These are phyloP conservation scores for Didymella pinodella DNA, from an alignment of 2,329 filamentous ascomycete genomes.

Conservation along the genomic window DNA sequence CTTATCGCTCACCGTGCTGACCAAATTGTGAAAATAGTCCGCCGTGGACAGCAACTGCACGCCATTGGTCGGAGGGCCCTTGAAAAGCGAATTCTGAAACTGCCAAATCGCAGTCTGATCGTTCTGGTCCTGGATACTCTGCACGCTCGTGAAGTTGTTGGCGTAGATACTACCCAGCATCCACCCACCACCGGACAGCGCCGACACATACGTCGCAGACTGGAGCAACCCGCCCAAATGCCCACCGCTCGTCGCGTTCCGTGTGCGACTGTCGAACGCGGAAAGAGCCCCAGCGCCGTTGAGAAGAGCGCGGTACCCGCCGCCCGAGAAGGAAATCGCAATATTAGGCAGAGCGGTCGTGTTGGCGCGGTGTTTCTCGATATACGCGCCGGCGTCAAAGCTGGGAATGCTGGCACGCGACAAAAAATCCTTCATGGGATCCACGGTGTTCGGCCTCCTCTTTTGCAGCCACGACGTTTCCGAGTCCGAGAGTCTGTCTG, in stretches of 20 bases:
- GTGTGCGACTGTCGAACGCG: conserved; percentile 78
- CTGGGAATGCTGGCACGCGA: conserved; percentile 74
- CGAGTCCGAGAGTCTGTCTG: conserved; percentile 67
- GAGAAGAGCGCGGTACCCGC: conserved; percentile 86
- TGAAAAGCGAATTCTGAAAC: conserved; percentile 68
- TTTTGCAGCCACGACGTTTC: conserved; percentile 78
- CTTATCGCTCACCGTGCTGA: conserved; percentile 68
- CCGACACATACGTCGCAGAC: conserved; percentile 79
- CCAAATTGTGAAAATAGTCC: conserved; percentile 70
- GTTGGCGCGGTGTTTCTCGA: conserved; percentile 67
- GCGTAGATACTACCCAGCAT: conserved; percentile 80
- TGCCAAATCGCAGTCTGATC: conserved; percentile 65
- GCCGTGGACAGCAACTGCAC: conserved; percentile 64
- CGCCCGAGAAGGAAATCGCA: conserved; percentile 80
- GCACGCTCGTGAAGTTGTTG: conserved; percentile 78
- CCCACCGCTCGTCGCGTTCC: conserved; percentile 66
- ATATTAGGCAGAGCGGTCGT: conserved; percentile 70
- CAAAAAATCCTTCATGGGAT: conserved; percentile 78
- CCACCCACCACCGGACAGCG: conserved; percentile 85
- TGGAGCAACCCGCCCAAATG: conserved; percentile 84
- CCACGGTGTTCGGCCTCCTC: conserved; percentile 75
- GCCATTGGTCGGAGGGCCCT: conserved; percentile 61
- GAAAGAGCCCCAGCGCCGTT: conserved; percentile 81
- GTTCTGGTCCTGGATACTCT: conserved; percentile 60
- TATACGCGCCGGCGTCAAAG: conserved; percentile 78